These are phyloP conservation scores for Rhododendron molle DNA, from an alignment of 148 eudicot genomes.

Conservation along the genomic window DNA sequence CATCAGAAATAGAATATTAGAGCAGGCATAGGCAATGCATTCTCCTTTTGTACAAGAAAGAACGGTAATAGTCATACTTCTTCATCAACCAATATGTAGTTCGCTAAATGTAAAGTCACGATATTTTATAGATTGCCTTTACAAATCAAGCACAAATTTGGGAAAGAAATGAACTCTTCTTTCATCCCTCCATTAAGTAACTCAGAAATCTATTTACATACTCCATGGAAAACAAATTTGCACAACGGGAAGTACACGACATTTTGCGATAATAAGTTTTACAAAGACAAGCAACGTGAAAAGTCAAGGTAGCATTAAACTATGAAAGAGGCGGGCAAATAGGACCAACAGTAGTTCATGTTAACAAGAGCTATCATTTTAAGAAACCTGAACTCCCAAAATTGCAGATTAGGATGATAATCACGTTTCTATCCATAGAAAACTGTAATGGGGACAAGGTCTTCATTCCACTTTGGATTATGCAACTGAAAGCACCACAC, in stretches of 20 bases:
- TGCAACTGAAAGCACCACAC: neutral
- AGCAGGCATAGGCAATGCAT: neutral
- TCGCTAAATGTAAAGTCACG: neutral
- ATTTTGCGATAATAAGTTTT: neutral
- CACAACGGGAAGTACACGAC: neutral
- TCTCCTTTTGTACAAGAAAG: conserved; percentile 5
- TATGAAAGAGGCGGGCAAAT: neutral
- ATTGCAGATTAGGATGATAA: neutral
- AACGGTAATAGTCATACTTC: neutral
- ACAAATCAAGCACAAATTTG: neutral
- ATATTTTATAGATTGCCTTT: neutral
- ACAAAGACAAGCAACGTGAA: neutral
- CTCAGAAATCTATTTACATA: neutral
- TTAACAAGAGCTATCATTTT: neutral
- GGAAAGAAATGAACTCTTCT: neutral
- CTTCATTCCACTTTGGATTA: neutral
- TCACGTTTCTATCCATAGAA: neutral
- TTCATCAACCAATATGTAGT: neutral
- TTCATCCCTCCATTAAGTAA: neutral
- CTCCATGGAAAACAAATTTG: neutral
- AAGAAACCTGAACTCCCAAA: neutral
- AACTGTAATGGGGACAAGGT: neutral
- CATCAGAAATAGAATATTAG: neutral
- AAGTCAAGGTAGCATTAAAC: neutral
- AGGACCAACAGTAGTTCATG: neutral